Evolutionary conservation across 2,329 filamentous ascomycete species (phyloP).

Genomic region (Teratosphaeria destructans): DNA sequence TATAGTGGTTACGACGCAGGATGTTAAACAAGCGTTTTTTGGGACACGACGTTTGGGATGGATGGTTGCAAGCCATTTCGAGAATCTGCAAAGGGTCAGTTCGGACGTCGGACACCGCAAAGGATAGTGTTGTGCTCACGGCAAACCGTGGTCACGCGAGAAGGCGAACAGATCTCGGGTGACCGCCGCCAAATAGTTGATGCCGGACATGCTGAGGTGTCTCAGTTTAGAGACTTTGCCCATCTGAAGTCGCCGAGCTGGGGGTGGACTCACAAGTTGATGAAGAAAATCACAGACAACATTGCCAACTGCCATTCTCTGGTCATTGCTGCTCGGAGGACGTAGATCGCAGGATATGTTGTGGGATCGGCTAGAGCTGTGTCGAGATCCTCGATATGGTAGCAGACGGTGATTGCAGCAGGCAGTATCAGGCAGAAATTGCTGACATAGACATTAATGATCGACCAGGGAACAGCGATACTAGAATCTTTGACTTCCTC

Average conservation of each 20-base stretch:
- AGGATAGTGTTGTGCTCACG: constrained; percentile 25
- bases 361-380: constrained; percentile 15
- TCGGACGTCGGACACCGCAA: constrained; percentile 7
- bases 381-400: constrained; percentile 7
- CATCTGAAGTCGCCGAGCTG: background rate
- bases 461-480: constrained; percentile 31
- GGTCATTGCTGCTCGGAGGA: constrained; percentile 17
- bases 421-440: constrained; percentile 21
- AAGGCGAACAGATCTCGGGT: constrained; percentile 20
- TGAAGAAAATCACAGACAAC: constrained; percentile 6
- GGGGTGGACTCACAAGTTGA: constrained; percentile 7
- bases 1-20: constrained; percentile 12
- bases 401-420: constrained; percentile 14
- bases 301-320: constrained; percentile 8
- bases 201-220: background rate
- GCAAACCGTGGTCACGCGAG: constrained; percentile 28
- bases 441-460: constrained; percentile 30
- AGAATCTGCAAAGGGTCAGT: constrained; percentile 17
- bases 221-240: background rate
- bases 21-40: constrained; percentile 22
- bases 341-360: constrained; percentile 28
- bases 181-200: constrained; percentile 9
- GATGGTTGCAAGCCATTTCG: constrained; percentile 24
- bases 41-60: constrained; percentile 13
- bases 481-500: constrained; percentile 35